Percentiles rank a stretch among this genome's conserved stretches.
Evolutionary conservation across 192 early-diverging fungal species (phyloP).

Genomic region (Rhizoclosmatium globosum): DNA sequence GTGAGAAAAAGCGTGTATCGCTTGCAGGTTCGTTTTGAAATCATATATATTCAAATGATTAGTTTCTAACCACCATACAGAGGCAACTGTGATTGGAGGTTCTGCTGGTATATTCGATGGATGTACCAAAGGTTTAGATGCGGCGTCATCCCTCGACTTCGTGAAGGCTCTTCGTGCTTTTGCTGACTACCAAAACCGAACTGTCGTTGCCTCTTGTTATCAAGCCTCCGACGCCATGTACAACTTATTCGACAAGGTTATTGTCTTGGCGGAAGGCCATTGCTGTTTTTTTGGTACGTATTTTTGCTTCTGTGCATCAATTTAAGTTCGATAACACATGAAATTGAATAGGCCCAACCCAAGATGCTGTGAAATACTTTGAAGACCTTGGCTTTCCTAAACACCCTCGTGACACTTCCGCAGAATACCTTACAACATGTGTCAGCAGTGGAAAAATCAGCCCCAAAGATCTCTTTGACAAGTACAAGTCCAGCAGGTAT

Average conservation of each 20-base stretch:
- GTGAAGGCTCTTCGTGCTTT: constrained; percentile 76
- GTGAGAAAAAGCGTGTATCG: constrained; percentile 87
- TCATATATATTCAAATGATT: not conserved
- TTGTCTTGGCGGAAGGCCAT: constrained; percentile 52
- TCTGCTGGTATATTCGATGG: constrained; percentile 63
- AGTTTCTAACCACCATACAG: constrained; percentile 35
- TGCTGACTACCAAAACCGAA: constrained; percentile 68
- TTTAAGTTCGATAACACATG: too few relatives aligned
- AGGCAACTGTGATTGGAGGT: constrained; percentile 49
- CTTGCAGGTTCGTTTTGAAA: constrained; percentile 76
- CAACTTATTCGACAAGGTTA: constrained; percentile 66
- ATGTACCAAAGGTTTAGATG: constrained; percentile 79
- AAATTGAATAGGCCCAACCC: constrained; percentile 5
- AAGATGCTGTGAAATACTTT: constrained; percentile 34
- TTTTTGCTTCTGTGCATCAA: not conserved
- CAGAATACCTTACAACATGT: constrained; percentile 33
- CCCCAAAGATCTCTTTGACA: constrained; percentile 8
- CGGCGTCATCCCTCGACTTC: constrained; percentile 83
- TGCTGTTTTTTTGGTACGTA: constrained; percentile 52
- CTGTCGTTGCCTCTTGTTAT: constrained; percentile 50
- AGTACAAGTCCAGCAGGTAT: constrained; percentile 8
- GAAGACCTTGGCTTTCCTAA: constrained; percentile 19
- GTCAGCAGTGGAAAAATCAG: constrained; percentile 12
- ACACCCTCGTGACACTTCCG: constrained; percentile 27
- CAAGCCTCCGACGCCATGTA: constrained; percentile 82